phyloP scores from a whole-genome alignment of 768 basidiomycete genomes.

The Boletus sp. region DNA sequence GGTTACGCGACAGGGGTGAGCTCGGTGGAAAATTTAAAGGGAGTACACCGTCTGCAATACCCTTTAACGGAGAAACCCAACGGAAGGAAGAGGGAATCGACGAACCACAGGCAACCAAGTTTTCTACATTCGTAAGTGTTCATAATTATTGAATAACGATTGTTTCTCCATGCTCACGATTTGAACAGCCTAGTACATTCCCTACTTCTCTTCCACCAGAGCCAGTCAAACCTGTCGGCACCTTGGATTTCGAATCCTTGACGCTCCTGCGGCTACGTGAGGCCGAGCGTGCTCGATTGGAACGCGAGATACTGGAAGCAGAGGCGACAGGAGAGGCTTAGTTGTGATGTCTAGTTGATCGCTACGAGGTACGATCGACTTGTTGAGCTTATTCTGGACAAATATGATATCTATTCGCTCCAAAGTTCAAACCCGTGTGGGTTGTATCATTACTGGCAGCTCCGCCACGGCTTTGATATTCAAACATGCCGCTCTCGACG shows the following conservation, averaged over 20 bases:
- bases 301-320: constrained; percentile 71
- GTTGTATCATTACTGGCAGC: background rate
- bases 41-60: constrained; percentile 16
- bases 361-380: constrained; percentile 13
- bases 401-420: constrained; percentile 3
- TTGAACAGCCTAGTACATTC: constrained; percentile 19
- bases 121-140: constrained; percentile 41
- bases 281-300: constrained; percentile 74
- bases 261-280: constrained; percentile 80
- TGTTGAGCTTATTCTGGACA: constrained; percentile 4
- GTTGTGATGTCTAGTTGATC: background rate
- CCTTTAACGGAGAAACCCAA: constrained; percentile 19
- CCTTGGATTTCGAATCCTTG: constrained; percentile 74
- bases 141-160: background rate
- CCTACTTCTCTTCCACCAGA: constrained; percentile 17
- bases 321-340: constrained; percentile 43
- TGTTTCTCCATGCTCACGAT: constrained; percentile 3
- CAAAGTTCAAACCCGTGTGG: background rate
- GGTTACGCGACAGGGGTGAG: constrained; percentile 72
- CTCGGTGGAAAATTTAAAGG: constrained; percentile 35
- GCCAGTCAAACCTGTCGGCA: constrained; percentile 31
- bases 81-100: background rate
- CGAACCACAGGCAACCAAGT: constrained; percentile 30
- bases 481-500: background rate
- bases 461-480: background rate